Conservation (phyloP, 129 eudicot genomes). For the Artemisia tridentata region DNA sequence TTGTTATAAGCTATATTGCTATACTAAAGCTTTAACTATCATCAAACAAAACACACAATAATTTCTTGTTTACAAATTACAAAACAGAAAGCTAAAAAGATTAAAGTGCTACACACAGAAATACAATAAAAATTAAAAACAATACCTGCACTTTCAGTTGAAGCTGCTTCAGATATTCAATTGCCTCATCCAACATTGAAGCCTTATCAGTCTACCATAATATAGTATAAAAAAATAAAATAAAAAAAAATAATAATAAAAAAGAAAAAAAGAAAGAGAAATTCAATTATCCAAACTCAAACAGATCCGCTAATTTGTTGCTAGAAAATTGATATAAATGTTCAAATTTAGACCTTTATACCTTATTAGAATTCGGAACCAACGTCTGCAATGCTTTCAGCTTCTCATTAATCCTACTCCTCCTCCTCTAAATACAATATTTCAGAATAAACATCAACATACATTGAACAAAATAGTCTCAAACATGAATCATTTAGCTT, state of each 20-base stretch:
- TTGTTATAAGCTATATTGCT: neutral
- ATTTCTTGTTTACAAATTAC: neutral
- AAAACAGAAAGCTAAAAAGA: neutral
- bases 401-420: constrained; percentile 88
- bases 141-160: constrained; percentile 93
- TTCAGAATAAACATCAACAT: constrained; percentile 1
- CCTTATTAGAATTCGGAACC: constrained; percentile 91
- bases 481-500: too few species aligned
- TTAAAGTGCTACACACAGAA: constrained; percentile 1
- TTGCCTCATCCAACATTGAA: constrained; percentile 98
- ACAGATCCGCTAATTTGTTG: neutral
- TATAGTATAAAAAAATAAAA: too few species aligned
- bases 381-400: constrained; percentile 92
- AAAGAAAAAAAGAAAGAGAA: too few species aligned
- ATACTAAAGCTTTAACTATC: neutral
- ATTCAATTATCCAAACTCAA: constrained; percentile 5
- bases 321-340: neutral
- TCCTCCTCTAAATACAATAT: constrained; percentile 57
- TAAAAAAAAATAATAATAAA: too few species aligned
- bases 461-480: neutral
- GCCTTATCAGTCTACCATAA: constrained; percentile 83
- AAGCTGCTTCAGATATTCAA: constrained; percentile 95
- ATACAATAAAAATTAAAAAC: neutral
- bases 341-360: constrained; percentile 11
- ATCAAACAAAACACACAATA: constrained; percentile 5